Evolutionary conservation across 495 filamentous ascomycete species (phyloP).

Genomic region (Penicillium arizonense): DNA sequence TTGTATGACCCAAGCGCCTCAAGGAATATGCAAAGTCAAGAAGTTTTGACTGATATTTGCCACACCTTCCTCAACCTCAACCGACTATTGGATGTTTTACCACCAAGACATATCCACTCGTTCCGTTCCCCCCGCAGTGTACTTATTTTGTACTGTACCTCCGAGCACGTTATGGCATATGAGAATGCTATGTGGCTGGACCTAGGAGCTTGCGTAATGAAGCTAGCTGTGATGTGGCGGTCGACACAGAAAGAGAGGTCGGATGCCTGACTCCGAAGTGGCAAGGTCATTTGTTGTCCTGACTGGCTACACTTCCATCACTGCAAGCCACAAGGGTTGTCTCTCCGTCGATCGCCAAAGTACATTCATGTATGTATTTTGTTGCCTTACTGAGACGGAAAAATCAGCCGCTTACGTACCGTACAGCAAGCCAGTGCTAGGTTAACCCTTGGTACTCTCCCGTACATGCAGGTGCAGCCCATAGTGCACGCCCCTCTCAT

Average conservation of each 20-base stretch:
- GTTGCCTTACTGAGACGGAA: neutral
- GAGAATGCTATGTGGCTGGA: neutral
- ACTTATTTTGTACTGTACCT: too few species aligned
- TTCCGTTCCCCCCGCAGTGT: slow-evolving; percentile 2
- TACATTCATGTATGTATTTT: neutral
- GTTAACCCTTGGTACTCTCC: too few species aligned
- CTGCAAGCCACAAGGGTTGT: neutral
- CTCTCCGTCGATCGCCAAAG: neutral
- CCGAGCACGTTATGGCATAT: too few species aligned
- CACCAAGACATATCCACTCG: slow-evolving; percentile 5
- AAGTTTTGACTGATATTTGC: slow-evolving; percentile 18
- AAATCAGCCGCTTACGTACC: slow-evolving; percentile 4
- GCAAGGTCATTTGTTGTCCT: slow-evolving; percentile 9
- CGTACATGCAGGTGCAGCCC: too few species aligned
- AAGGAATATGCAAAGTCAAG: neutral
- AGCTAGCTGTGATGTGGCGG: neutral
- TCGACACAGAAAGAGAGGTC: neutral
- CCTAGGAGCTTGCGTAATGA: slow-evolving; percentile 8
- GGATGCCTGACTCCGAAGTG: slow-evolving; percentile 8
- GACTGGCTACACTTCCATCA: slow-evolving; percentile 9
- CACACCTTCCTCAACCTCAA: slow-evolving; percentile 16
- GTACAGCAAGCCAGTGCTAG: neutral
- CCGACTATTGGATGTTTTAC: slow-evolving; percentile 5
- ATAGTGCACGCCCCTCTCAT: too few species aligned
- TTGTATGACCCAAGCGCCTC: too few species aligned